Conservation (phyloP, 2,329 filamentous ascomycete species). For the Nemania serpens region DNA sequence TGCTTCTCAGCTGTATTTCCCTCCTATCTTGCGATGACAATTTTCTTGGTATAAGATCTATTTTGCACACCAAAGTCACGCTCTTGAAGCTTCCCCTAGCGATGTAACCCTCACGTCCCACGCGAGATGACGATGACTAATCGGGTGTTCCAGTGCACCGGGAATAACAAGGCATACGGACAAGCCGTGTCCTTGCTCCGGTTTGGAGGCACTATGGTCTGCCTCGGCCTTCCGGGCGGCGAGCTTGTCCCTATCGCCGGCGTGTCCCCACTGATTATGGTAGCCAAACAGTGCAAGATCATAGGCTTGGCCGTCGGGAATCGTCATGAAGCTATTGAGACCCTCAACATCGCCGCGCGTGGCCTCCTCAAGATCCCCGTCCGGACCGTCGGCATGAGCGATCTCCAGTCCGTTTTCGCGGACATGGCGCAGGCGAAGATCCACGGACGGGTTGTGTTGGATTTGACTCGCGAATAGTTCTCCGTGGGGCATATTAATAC, state of each 20-base stretch:
- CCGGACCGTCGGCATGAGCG: slow-evolving; percentile 22
- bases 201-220: slow-evolving; percentile 27
- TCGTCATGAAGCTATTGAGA: slow-evolving; percentile 26
- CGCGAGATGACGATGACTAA: neutral
- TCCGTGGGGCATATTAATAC: neutral
- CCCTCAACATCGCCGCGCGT: slow-evolving; percentile 24
- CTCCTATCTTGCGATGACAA: neutral
- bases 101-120: neutral
- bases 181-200: slow-evolving; percentile 25
- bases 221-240: slow-evolving; percentile 28
- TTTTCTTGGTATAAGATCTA: neutral
- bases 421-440: slow-evolving; percentile 17
- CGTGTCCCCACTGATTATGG: slow-evolving; percentile 11
- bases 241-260: slow-evolving; percentile 18
- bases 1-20: neutral
- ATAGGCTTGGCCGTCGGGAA: slow-evolving; percentile 23
- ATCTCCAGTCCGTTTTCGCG: slow-evolving; percentile 27
- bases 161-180: slow-evolving; percentile 24
- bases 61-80: too few relatives aligned
- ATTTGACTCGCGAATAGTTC: slow-evolving; percentile 15
- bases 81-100: too few relatives aligned
- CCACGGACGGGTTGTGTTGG: slow-evolving; percentile 24
- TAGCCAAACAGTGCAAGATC: slow-evolving; percentile 16
- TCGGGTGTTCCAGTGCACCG: slow-evolving; percentile 6
- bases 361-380: slow-evolving; percentile 24